These are phyloP conservation scores for Penicillium samsonianum DNA, from an alignment of 495 filamentous ascomycete species.

Conservation along the genomic window DNA sequence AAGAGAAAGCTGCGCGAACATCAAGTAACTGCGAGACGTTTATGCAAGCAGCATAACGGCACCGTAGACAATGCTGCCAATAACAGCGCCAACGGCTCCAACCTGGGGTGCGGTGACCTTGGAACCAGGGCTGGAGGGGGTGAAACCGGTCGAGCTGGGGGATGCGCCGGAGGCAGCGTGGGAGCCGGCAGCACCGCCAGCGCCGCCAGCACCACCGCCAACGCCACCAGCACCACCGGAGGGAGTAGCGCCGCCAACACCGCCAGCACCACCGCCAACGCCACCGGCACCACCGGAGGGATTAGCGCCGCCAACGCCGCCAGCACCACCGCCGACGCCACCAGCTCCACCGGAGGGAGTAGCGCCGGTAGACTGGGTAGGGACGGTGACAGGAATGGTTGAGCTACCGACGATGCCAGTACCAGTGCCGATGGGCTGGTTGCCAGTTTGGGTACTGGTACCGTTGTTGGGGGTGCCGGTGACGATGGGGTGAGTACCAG, in stretches of 20 bases:
- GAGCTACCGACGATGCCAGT: constrained; percentile 16
- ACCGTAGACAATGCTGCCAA: constrained; percentile 35
- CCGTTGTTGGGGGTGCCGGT: constrained; percentile 16
- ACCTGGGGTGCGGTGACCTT: constrained; percentile 32
- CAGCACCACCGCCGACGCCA: too few species aligned
- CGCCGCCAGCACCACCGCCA: constrained; percentile 11
- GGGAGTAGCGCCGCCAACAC: background rate
- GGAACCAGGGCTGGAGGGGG: constrained; percentile 33
- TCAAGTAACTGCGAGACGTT: constrained; percentile 14
- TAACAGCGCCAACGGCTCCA: constrained; percentile 27
- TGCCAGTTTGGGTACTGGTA: constrained; percentile 2
- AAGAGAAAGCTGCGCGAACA: constrained; percentile 4
- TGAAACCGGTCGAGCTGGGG: constrained; percentile 29
- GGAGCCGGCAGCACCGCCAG: too few species aligned
- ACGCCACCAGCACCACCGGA: background rate
- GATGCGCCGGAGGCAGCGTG: background rate
- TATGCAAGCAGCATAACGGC: constrained; percentile 32
- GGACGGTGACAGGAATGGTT: constrained; percentile 3
- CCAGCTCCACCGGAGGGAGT: too few species aligned
- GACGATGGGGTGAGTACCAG: constrained; percentile 19
- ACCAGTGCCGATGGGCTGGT: background rate
- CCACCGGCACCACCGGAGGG: background rate
- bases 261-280: constrained; percentile 1
- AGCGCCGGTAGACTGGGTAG: constrained; percentile 7
- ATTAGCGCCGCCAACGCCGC: constrained; percentile 6